Conservation (phyloP, 495 filamentous ascomycete species). For the Endocarpon pusillum region DNA sequence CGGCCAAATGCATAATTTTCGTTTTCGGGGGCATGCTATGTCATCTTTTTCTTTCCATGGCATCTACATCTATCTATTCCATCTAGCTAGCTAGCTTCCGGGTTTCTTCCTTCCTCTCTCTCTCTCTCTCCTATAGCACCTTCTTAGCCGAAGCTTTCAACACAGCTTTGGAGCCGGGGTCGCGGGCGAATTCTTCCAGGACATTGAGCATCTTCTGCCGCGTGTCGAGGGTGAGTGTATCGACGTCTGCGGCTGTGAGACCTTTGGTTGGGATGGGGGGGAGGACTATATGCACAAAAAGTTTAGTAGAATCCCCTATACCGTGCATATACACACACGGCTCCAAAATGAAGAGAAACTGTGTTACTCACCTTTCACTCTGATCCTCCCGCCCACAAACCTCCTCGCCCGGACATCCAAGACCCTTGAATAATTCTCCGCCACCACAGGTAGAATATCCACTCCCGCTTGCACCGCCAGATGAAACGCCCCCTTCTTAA, state of each 20-base stretch:
- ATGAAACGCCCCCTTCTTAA: slow-evolving; percentile 98
- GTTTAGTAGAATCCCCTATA: slow-evolving; percentile 5
- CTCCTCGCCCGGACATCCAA: slow-evolving; percentile 48
- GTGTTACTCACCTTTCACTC: slow-evolving; percentile 49
- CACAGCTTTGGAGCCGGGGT: slow-evolving; percentile 3
- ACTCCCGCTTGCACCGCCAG: slow-evolving; percentile 86
- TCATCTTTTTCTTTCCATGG: too few species aligned
- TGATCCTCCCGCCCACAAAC: slow-evolving; percentile 63
- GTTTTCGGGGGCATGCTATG: too few species aligned
- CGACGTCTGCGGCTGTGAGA: slow-evolving; percentile 65
- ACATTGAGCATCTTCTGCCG: slow-evolving; percentile 68
- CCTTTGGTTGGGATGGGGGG: slow-evolving; percentile 71
- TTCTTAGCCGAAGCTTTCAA: too few species aligned
- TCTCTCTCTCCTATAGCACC: too few species aligned
- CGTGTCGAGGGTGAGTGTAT: slow-evolving; percentile 51
- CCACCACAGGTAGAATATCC: slow-evolving; percentile 76
- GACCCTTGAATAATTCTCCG: slow-evolving; percentile 70
- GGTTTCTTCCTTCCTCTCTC: too few species aligned
- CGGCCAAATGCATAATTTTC: too few species aligned
- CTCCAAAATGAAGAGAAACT: neutral
- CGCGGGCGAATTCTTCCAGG: slow-evolving; percentile 41
- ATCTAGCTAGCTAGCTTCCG: too few species aligned
- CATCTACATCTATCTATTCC: too few species aligned
- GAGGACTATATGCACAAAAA: slow-evolving; percentile 45
- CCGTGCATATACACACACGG: neutral